These are phyloP conservation scores for Epichloe uncinata DNA, from an alignment of 2,329 filamentous ascomycete genomes.

Conservation along the genomic window DNA sequence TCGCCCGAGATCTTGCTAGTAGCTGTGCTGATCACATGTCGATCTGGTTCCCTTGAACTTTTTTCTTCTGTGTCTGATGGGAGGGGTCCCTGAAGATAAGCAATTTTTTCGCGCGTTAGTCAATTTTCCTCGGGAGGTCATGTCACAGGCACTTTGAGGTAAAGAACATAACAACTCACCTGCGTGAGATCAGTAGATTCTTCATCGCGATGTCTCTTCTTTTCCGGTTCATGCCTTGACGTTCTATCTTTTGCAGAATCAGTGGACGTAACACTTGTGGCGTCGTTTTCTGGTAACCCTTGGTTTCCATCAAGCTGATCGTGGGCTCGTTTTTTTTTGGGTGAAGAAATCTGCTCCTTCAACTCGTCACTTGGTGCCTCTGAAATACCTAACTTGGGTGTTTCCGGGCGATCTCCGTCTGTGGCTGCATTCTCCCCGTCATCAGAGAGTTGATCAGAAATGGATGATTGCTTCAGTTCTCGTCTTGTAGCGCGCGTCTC, in stretches of 20 bases:
- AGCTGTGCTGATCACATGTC: not conserved
- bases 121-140: not conserved
- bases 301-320: conserved; percentile 42
- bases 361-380: conserved; percentile 22
- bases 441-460: conserved; percentile 32
- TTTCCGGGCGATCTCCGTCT: conserved; percentile 15
- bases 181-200: conserved; percentile 21
- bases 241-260: conserved; percentile 36
- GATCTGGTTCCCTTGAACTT: not conserved
- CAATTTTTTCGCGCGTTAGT: not conserved
- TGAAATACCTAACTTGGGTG: conserved; percentile 22
- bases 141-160: not conserved
- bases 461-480: conserved; percentile 50
- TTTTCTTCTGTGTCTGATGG: not conserved
- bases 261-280: conserved; percentile 27
- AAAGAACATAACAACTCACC: conserved; percentile 15
- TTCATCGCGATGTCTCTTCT: conserved; percentile 48
- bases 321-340: conserved; percentile 53
- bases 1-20: conserved; percentile 8
- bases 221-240: conserved; percentile 41
- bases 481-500: conserved; percentile 50
- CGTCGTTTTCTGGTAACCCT: conserved; percentile 28
- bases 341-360: conserved; percentile 41
- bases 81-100: not conserved
- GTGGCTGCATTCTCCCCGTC: not conserved